Conservation (phyloP, 352 stramenopile species). For the Pythium dissimile region DNA sequence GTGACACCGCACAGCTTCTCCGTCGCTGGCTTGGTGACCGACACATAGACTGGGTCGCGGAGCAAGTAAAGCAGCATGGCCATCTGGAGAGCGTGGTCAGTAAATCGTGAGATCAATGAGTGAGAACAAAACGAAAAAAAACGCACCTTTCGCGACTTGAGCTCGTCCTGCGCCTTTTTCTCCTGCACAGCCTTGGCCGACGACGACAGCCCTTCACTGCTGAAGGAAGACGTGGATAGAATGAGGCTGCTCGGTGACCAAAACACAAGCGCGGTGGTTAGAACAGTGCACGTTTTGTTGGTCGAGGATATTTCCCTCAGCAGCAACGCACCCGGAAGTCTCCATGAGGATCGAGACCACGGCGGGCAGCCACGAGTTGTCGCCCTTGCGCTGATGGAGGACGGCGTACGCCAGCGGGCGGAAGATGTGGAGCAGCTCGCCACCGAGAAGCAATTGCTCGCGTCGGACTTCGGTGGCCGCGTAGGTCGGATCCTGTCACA, state of each 20-base stretch:
- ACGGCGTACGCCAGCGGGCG: constrained; percentile 70
- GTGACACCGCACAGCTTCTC: constrained; percentile 64
- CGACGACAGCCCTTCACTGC: constrained; percentile 20
- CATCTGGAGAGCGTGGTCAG: constrained; percentile 49
- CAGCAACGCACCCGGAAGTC: constrained; percentile 39
- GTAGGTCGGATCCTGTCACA: constrained; percentile 45
- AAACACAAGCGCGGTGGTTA: no score
- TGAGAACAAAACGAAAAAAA: no score
- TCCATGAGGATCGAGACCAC: constrained; percentile 59
- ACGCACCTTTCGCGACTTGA: constrained; percentile 62
- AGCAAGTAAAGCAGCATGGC: constrained; percentile 81
- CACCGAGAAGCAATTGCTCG: constrained; percentile 50
- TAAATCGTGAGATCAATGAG: neutral
- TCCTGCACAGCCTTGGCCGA: constrained; percentile 13
- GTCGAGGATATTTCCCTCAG: neutral
- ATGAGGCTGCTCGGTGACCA: constrained; percentile 31
- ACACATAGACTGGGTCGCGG: constrained; percentile 69
- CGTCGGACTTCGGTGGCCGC: constrained; percentile 28
- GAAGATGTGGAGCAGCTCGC: constrained; percentile 77
- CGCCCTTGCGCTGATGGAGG: constrained; percentile 49
- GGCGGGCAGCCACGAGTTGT: constrained; percentile 60
- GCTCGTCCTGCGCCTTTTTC: constrained; percentile 52
- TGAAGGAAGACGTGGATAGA: constrained; percentile 50
- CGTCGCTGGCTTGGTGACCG: constrained; percentile 59
- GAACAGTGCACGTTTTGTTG: no score